A percentile compares a stretch with the other conserved stretches of the same genome.
Evolutionary conservation across 1,284 basidiomycete species (phyloP).

Genomic region (Pyrrhoderma lamaoense): DNA sequence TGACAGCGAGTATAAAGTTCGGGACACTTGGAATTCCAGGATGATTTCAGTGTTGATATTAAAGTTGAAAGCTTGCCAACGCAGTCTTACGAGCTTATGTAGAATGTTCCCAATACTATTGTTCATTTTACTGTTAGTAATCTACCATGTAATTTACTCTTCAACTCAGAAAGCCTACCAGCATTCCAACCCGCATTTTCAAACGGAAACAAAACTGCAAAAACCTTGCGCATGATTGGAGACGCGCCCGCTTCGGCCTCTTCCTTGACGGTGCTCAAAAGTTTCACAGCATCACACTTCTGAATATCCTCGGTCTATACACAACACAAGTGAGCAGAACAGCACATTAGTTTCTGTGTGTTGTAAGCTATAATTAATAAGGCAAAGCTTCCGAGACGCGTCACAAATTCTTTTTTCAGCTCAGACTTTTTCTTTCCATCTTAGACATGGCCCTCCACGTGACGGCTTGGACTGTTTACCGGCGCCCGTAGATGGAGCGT

Average conservation of each 20-base stretch:
- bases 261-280: constrained; percentile 51
- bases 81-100: constrained; percentile 80
- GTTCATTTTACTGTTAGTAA: not conserved
- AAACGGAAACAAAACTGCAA: constrained; percentile 77
- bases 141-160: not conserved
- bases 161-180: constrained; percentile 32
- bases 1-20: constrained; percentile 87
- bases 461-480: no score
- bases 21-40: constrained; percentile 52
- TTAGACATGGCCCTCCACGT: no score
- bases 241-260: constrained; percentile 56
- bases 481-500: no score
- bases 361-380: no score
- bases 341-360: no score
- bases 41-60: not conserved
- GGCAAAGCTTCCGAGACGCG: no score
- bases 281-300: constrained; percentile 41
- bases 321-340: not conserved
- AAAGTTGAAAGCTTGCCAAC: constrained; percentile 20
- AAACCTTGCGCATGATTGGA: constrained; percentile 68
- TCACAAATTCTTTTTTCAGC: no score
- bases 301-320: constrained; percentile 32
- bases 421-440: no score
- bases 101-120: constrained; percentile 78
- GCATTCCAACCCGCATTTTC: constrained; percentile 77